phyloP scores from a whole-genome alignment of 495 filamentous ascomycete genomes.

The Talaromyces borbonicus region DNA sequence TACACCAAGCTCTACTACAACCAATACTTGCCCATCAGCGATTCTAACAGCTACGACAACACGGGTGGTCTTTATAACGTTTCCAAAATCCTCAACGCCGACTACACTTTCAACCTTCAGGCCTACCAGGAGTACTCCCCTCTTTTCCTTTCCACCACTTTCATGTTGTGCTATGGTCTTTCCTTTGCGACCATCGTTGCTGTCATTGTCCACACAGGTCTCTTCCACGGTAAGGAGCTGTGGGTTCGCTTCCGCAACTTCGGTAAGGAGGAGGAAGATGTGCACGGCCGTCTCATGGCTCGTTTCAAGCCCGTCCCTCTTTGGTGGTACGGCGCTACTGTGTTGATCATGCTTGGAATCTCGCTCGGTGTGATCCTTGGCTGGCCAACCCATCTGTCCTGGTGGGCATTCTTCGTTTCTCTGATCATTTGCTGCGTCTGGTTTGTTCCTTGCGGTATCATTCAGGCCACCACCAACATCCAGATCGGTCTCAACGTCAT shows the following conservation, averaged over 20 bases:
- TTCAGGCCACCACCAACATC: constrained; percentile 46
- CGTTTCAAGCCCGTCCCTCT: constrained; percentile 49
- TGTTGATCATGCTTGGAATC: constrained; percentile 40
- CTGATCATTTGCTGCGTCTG: constrained; percentile 40
- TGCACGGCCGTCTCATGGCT: constrained; percentile 54
- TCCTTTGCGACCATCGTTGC: constrained; percentile 50
- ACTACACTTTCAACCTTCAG: constrained; percentile 42
- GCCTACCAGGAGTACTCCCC: constrained; percentile 51
- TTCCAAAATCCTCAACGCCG: constrained; percentile 38
- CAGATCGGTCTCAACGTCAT: constrained; percentile 47
- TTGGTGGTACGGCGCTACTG: constrained; percentile 51
- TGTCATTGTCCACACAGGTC: constrained; percentile 41
- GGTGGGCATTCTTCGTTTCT: constrained; percentile 46
- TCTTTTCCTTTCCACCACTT: constrained; percentile 50
- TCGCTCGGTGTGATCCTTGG: constrained; percentile 41
- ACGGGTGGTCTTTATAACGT: constrained; percentile 43
- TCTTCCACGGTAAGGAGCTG: constrained; percentile 48
- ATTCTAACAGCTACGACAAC: constrained; percentile 49
- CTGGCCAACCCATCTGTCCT: constrained; percentile 41
- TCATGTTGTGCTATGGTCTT: constrained; percentile 48
- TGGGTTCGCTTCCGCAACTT: constrained; percentile 38
- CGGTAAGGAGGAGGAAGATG: constrained; percentile 50
- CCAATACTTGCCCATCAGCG: constrained; percentile 46
- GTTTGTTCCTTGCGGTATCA: constrained; percentile 44
- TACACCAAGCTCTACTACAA: constrained; percentile 42